A percentile compares a stretch with the other conserved stretches of the same genome.
Evolutionary conservation across 306 rosid genomes (phyloP).

Genomic region (Rosa lucieae): DNA sequence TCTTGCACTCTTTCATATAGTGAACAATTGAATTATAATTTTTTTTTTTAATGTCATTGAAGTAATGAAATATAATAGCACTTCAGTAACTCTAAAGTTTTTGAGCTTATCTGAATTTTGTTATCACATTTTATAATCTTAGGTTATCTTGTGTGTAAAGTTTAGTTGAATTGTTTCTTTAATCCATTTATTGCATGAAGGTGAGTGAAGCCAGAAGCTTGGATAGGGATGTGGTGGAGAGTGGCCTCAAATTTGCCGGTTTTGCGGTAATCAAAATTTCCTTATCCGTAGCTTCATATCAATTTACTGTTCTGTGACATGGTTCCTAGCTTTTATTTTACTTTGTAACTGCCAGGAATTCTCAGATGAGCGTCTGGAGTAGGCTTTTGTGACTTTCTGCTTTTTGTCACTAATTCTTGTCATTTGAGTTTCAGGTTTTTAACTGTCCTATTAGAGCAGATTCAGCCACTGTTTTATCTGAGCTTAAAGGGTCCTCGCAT

Average conservation of each 20-base stretch:
- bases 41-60: neutral
- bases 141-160: neutral
- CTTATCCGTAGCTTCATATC: neutral
- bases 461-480: conserved; percentile 80
- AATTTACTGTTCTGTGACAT: neutral
- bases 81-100: neutral
- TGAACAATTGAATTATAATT: neutral
- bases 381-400: neutral
- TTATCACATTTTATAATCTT: neutral
- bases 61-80: neutral
- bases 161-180: conserved; percentile 26
- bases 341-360: neutral
- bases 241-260: conserved; percentile 81
- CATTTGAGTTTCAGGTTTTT: conserved; percentile 68
- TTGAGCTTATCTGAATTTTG: neutral
- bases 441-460: conserved; percentile 96
- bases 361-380: neutral
- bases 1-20: neutral
- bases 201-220: conserved; percentile 98
- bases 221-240: conserved; percentile 98
- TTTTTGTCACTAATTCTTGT: conserved; percentile 23
- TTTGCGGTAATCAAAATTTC: conserved; percentile 65
- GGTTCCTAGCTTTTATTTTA: neutral
- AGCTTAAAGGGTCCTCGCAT: conserved; percentile 84
- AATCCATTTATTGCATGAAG: conserved; percentile 49